These are phyloP conservation scores for Colletotrichum zoysiae DNA, from an alignment of 2,329 filamentous ascomycete genomes.

Conservation along the genomic window DNA sequence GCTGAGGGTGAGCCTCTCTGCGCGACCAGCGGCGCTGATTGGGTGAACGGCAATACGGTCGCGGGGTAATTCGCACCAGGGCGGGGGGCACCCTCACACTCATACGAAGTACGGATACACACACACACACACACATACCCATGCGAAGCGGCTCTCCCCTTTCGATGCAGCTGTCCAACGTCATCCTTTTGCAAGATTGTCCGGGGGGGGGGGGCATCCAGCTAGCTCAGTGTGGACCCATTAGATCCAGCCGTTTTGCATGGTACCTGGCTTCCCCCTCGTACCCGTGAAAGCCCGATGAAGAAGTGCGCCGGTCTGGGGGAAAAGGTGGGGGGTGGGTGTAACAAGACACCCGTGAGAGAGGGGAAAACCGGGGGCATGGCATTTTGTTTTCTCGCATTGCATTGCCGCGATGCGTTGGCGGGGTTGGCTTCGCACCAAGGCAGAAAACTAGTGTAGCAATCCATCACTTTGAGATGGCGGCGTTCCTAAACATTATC, in stretches of 20 bases:
- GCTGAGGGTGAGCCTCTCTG: conserved; percentile 27
- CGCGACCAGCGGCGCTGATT: conserved; percentile 25
- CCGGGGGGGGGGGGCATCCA: conserved; percentile 4
- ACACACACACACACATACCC: background rate
- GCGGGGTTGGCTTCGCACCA: background rate
- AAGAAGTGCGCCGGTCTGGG: background rate
- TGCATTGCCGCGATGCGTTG: conserved; percentile 33
- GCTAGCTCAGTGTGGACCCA: background rate
- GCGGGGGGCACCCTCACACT: conserved; percentile 19
- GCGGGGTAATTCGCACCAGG: conserved; percentile 35
- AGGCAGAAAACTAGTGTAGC: background rate
- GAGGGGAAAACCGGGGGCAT: conserved; percentile 2
- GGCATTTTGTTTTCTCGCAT: conserved; percentile 33
- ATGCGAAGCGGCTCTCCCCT: conserved; percentile 33
- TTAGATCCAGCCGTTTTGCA: conserved; percentile 1
- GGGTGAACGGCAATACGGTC: conserved; percentile 10
- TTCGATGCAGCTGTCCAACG: conserved; percentile 33
- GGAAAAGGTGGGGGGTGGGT: background rate
- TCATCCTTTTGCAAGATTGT: conserved; percentile 40
- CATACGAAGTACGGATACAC: too few species aligned
- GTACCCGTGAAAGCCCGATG: conserved; percentile 39
- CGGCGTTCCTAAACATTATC: conserved; percentile 36
- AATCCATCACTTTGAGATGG: background rate
- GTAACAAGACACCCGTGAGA: background rate
- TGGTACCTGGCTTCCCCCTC: background rate